Evolutionary conservation across 345 rosid species (phyloP).

Genomic region (Eutrema japonicum): DNA sequence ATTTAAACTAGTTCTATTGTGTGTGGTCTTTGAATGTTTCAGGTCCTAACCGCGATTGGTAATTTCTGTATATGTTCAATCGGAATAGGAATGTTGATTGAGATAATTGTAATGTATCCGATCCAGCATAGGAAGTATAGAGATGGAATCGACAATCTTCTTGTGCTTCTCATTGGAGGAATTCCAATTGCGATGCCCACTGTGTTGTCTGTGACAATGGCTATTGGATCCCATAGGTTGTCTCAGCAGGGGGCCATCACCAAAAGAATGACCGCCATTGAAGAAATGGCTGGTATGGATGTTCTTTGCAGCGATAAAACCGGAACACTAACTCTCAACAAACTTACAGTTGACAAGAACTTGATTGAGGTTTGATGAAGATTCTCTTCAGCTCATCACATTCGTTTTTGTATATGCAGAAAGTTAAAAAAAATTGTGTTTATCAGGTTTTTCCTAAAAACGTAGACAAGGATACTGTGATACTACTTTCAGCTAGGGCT

Average conservation of each 20-base stretch:
- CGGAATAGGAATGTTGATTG: constrained; percentile 74
- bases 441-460: constrained; percentile 58
- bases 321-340: constrained; percentile 93
- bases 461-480: constrained; percentile 56
- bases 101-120: constrained; percentile 75
- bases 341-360: constrained; percentile 85
- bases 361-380: constrained; percentile 62
- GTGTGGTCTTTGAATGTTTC: not conserved
- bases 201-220: constrained; percentile 95
- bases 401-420: not conserved
- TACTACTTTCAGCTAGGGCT: constrained; percentile 82
- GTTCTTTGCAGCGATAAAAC: constrained; percentile 97
- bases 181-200: constrained; percentile 99
- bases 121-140: constrained; percentile 75
- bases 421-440: not conserved
- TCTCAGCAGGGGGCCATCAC: constrained; percentile 97
- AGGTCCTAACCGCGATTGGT: constrained; percentile 90
- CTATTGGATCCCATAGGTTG: constrained; percentile 91
- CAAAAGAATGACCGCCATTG: constrained; percentile 98
- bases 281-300: constrained; percentile 99
- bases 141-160: constrained; percentile 89
- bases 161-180: constrained; percentile 97
- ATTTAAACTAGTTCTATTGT: not conserved
- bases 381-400: not conserved
- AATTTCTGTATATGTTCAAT: constrained; percentile 98